Conservation (phyloP, 805 yeast species). For the Candida maesae region DNA sequence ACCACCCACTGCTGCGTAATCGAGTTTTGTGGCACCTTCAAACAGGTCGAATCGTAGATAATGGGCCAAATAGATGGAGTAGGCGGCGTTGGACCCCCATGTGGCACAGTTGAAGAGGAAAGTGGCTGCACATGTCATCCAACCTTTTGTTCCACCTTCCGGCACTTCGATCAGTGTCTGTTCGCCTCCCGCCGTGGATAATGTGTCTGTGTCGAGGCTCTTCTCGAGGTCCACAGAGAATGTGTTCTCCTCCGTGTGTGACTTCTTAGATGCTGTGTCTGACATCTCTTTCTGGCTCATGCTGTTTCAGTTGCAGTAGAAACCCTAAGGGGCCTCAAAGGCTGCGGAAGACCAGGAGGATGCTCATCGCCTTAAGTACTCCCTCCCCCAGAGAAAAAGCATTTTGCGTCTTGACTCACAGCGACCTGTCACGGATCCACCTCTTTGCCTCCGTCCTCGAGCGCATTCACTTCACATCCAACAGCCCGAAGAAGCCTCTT, state of each 20-base stretch:
- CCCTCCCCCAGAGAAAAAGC: too few species aligned
- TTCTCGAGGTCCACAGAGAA: slow-evolving; percentile 6
- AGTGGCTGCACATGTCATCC: slow-evolving; percentile 23
- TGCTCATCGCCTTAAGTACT: too few species aligned
- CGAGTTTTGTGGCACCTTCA: slow-evolving; percentile 51
- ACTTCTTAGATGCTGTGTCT: neutral
- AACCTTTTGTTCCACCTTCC: slow-evolving; percentile 26
- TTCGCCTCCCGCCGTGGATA: neutral
- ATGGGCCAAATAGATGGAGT: slow-evolving; percentile 58
- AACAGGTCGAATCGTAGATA: slow-evolving; percentile 49
- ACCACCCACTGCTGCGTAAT: slow-evolving; percentile 68
- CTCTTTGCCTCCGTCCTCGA: too few species aligned
- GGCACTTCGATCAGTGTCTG: slow-evolving; percentile 23
- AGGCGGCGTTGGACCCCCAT: slow-evolving; percentile 32
- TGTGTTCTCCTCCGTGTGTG: slow-evolving; percentile 3
- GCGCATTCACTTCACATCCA: neutral
- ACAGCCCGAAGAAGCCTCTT: too few species aligned
- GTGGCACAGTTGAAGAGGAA: slow-evolving; percentile 25
- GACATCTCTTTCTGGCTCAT: neutral
- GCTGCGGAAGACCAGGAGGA: too few species aligned
- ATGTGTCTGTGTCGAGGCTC: neutral
- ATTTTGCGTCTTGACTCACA: too few species aligned
- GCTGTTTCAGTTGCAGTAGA: neutral
- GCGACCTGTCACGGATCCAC: too few species aligned
- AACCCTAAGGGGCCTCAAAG: too few species aligned